A percentile compares a stretch with the other conserved stretches of the same genome.
Conservation (phyloP, 202 grass and related monocot species). For the Cymbopogon flexuosus region DNA sequence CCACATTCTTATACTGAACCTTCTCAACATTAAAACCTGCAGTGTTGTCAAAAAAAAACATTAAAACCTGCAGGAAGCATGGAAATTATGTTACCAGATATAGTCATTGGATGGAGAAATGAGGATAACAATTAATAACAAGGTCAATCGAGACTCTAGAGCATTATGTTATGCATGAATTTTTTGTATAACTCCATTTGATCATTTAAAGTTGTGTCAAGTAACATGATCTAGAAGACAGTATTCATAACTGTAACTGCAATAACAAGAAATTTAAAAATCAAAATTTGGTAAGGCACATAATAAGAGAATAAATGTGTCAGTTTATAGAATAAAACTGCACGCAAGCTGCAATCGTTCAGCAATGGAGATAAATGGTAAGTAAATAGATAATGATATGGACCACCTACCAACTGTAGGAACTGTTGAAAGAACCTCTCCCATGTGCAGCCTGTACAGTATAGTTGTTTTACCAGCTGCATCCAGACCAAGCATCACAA, state of each 20-base stretch:
- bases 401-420: slow-evolving; percentile 76
- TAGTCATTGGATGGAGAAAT: neutral
- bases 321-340: neutral
- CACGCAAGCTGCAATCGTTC: neutral
- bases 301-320: neutral
- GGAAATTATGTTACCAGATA: slow-evolving; percentile 5
- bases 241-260: too few species aligned
- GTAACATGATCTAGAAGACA: too few species aligned
- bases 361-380: neutral
- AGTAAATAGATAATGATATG: neutral
- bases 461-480: slow-evolving; percentile 97
- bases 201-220: too few species aligned
- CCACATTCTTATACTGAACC: slow-evolving; percentile 94
- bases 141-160: neutral
- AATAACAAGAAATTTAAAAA: too few species aligned
- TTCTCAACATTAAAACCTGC: slow-evolving; percentile 88
- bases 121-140: neutral
- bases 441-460: slow-evolving; percentile 87
- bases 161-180: too few species aligned
- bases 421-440: slow-evolving; percentile 89
- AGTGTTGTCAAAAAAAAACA: slow-evolving; percentile 14
- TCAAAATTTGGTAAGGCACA: neutral
- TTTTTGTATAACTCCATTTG: too few species aligned
- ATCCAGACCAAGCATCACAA: slow-evolving; percentile 98
- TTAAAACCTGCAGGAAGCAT: slow-evolving; percentile 64